Base-by-base conservation (phyloP, 805 yeast genomes). In the Candida odintsovae region DNA sequence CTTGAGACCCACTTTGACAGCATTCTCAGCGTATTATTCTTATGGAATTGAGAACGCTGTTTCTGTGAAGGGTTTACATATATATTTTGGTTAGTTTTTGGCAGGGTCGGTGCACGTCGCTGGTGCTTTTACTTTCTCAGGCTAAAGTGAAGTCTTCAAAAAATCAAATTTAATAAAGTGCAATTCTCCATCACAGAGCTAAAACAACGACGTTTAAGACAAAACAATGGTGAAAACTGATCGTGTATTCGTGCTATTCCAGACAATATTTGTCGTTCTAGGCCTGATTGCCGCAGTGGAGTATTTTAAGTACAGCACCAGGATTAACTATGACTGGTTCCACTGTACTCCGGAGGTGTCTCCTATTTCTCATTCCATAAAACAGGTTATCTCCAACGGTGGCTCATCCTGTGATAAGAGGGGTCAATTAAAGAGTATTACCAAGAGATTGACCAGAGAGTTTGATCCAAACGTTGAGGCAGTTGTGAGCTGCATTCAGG, bases 341-440 rank as follows among this genome's bases (percentile, higher is more conserved):
- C 76, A 71, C 45, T 71, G 76, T 49, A 70, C 73, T 12, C 67
- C 72, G 13, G 57, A 59, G 15, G 48, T 57, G 21, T 55, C 61
- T 6, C 20, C 20, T 33, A 18, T 33, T 33, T 33, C 36, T 6
- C 18, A 33, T 12, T 62, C 67, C 2, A 59, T 66, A 11, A 49
- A 58, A 11, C 62, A 62, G 40, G 49, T 68, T 26, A 66, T 59
- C 47, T 66, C 74, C 8, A 55, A 59, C 19, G 76, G 76, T 38
- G 75, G 76, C 1, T 69, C 72, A 33, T 62, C 69, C 40, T 71
- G 76, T 57, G 76, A 71, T 46, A 67, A 65, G 42, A 65, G 76
- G 53, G 76, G 73, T 11, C 71, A 70, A 45, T 54, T 63, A 28
- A 70, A 70, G 48, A 60, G 70, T 1, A 61, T 71, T 23, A 58